phyloP scores from a whole-genome alignment of 129 eudicot species.

The Ambrosia trifida region DNA sequence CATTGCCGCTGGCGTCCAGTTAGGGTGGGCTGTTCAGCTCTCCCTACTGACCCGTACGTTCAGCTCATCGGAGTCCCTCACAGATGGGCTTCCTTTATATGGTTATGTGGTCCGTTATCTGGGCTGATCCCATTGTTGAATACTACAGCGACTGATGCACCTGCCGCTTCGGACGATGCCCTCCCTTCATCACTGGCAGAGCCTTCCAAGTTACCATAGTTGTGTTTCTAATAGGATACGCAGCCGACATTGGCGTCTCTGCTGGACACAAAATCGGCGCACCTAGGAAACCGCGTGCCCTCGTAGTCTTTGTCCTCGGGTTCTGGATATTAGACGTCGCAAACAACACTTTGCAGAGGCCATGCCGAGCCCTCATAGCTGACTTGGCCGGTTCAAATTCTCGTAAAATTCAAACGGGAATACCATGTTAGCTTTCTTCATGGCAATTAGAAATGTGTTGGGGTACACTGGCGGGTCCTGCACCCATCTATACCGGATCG shows the following conservation, averaged over 20 bases:
- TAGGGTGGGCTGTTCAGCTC: slow-evolving; percentile 93
- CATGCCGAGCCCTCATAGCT: too few relatives aligned
- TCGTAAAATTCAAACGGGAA: too few relatives aligned
- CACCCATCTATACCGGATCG: slow-evolving; percentile 44
- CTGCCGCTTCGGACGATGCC: slow-evolving; percentile 75
- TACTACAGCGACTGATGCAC: slow-evolving; percentile 64
- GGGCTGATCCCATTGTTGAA: slow-evolving; percentile 75
- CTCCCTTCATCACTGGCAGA: slow-evolving; percentile 75
- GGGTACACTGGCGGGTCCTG: slow-evolving; percentile 87
- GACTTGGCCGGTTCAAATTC: too few relatives aligned
- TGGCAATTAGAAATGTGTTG: background rate
- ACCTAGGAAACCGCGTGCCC: too few relatives aligned
- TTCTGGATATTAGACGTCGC: too few relatives aligned
- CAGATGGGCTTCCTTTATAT: slow-evolving; percentile 60
- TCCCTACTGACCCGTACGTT: slow-evolving; percentile 75
- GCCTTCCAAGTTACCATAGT: slow-evolving; percentile 53
- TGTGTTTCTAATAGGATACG: slow-evolving; percentile 74
- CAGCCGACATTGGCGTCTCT: slow-evolving; percentile 22
- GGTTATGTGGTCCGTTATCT: slow-evolving; percentile 93
- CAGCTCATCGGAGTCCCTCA: slow-evolving; percentile 80
- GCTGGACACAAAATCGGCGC: too few relatives aligned
- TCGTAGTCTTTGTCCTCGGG: too few relatives aligned
- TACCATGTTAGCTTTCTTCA: too few relatives aligned
- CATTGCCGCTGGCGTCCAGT: slow-evolving; percentile 85
- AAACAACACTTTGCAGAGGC: too few relatives aligned